Percentiles rank a stretch among this genome's conserved stretches.
These are phyloP conservation scores for Pseudonitzschia delicatissima DNA, from an alignment of 108 stramenopile species.

Conservation along the genomic window DNA sequence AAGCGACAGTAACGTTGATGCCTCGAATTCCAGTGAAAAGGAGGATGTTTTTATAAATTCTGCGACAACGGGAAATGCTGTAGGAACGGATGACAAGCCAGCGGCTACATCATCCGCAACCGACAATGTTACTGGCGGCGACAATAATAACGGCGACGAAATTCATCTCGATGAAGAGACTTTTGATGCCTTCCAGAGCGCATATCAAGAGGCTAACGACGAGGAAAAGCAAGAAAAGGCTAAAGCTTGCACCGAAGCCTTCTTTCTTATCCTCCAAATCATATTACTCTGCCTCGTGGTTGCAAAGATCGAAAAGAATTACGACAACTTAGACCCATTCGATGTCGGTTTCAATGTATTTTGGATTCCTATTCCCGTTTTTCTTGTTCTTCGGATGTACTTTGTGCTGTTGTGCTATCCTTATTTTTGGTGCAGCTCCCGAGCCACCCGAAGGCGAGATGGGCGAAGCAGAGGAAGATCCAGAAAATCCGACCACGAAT, in stretches of 20 bases:
- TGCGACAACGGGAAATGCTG: background rate
- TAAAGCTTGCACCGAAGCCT: conserved; percentile 48
- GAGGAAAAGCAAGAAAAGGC: conserved; percentile 61
- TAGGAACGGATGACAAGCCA: background rate
- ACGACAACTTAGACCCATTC: conserved; percentile 35
- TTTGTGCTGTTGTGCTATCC: conserved; percentile 61
- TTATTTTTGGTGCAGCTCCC: conserved; percentile 61
- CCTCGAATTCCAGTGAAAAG: background rate
- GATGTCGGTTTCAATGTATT: conserved; percentile 64
- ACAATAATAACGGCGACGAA: conserved; percentile 31
- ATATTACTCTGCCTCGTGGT: conserved; percentile 62
- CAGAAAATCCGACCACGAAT: conserved; percentile 10
- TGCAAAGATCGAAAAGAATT: conserved; percentile 58
- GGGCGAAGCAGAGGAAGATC: conserved; percentile 4
- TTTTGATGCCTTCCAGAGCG: conserved; percentile 60
- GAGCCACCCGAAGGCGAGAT: conserved; percentile 20
- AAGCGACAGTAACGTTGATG: background rate
- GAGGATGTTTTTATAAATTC: conserved; percentile 2
- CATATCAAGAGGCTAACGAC: conserved; percentile 59
- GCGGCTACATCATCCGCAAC: background rate
- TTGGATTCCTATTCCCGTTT: conserved; percentile 78
- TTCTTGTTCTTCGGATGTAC: conserved; percentile 60
- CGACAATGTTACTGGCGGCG: conserved; percentile 13
- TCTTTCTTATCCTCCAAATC: conserved; percentile 48
- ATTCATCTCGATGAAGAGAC: conserved; percentile 70